phyloP scores from a whole-genome alignment of 164 flowering plant species.

The Hamamelis virginiana region DNA sequence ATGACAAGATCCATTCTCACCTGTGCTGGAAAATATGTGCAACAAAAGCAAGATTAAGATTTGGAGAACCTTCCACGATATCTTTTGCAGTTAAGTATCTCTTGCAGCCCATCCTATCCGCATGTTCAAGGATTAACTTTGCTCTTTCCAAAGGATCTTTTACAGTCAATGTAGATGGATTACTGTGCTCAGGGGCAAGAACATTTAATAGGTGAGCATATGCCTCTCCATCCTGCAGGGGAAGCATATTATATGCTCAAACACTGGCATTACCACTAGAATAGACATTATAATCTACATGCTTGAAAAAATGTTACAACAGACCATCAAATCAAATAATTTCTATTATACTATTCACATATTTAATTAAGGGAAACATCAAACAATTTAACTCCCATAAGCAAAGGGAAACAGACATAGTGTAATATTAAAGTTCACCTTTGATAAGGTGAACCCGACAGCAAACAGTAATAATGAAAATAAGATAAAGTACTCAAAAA shows the following conservation, averaged over 20 bases:
- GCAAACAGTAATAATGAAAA: too few species aligned
- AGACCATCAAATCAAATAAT: not conserved
- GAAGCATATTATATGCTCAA: conserved; percentile 1
- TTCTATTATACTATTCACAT: not conserved
- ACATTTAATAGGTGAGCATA: conserved; percentile 77
- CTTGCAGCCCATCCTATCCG: conserved; percentile 91
- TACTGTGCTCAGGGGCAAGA: conserved; percentile 82
- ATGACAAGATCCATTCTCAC: conserved; percentile 33
- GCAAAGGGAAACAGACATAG: not conserved
- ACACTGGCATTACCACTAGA: not conserved
- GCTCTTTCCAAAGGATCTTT: conserved; percentile 70
- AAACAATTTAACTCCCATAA: not conserved
- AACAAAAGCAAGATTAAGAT: conserved; percentile 91
- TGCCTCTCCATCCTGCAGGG: conserved; percentile 89
- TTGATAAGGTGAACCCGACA: too few species aligned
- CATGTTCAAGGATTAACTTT: conserved; percentile 79
- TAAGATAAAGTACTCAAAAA: too few species aligned
- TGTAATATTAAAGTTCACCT: too few species aligned
- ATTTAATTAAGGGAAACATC: not conserved
- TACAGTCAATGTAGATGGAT: conserved; percentile 55
- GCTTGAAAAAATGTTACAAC: not conserved
- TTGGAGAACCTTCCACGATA: conserved; percentile 92
- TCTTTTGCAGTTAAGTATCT: conserved; percentile 87
- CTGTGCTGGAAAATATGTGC: conserved; percentile 94
- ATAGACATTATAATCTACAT: not conserved